These are phyloP conservation scores for Rubroboletus satanas DNA, from an alignment of 768 basidiomycete species.

Conservation along the genomic window DNA sequence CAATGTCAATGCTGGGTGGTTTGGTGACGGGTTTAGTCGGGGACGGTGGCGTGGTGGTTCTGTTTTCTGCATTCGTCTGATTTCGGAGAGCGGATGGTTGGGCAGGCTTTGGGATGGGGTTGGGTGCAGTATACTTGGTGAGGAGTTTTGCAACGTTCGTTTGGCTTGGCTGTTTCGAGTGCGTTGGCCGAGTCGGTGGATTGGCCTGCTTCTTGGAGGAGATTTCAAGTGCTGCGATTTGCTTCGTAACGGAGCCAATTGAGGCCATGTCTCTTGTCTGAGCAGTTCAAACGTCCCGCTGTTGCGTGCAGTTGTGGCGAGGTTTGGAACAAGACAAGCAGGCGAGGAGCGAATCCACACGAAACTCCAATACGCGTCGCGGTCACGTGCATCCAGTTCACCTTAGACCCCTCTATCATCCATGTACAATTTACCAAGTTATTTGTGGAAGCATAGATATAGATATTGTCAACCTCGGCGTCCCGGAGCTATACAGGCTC, in stretches of 20 bases:
- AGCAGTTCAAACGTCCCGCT: neutral
- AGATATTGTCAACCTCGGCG: too few species aligned
- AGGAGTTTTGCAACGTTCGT: constrained; percentile 65
- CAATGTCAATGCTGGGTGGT: constrained; percentile 59
- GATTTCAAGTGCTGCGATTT: constrained; percentile 68
- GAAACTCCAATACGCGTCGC: constrained; percentile 22
- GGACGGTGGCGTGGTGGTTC: constrained; percentile 25
- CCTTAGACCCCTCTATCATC: too few species aligned
- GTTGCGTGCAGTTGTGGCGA: neutral
- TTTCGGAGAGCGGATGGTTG: constrained; percentile 44
- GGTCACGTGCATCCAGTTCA: constrained; percentile 26
- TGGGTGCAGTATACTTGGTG: constrained; percentile 70
- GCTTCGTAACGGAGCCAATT: constrained; percentile 52
- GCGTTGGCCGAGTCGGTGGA: constrained; percentile 29
- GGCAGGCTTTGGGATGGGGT: constrained; percentile 35
- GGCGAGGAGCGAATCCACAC: neutral
- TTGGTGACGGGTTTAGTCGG: constrained; percentile 21
- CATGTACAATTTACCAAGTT: too few species aligned
- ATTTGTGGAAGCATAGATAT: neutral
- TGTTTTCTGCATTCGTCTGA: constrained; percentile 28
- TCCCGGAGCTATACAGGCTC: neutral
- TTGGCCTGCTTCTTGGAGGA: constrained; percentile 45
- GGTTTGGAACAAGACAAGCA: neutral
- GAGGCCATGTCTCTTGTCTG: constrained; percentile 40
- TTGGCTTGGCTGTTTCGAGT: constrained; percentile 56